These are phyloP conservation scores for Cicer yamashitae DNA, from an alignment of 306 rosid species.

Conservation along the genomic window DNA sequence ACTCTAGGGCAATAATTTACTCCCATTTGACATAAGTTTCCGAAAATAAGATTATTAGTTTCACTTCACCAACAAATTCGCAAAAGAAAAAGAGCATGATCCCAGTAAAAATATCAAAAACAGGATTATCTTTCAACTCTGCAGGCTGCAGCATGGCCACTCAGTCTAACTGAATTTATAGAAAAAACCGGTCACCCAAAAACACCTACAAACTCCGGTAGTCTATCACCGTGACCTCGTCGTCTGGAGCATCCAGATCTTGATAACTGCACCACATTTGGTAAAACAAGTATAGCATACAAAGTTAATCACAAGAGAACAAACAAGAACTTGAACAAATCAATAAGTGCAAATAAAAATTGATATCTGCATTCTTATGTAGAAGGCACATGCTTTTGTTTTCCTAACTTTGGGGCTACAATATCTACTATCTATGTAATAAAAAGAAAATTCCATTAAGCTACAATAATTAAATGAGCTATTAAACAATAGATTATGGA, in stretches of 20 bases:
- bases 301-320: constrained; percentile 20
- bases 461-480: constrained; percentile 22
- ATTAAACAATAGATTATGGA: constrained; percentile 7
- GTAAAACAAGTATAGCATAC: constrained; percentile 18
- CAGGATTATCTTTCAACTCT: constrained; percentile 25
- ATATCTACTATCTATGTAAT: neutral
- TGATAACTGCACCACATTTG: constrained; percentile 74
- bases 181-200: constrained; percentile 31
- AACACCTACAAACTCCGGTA: constrained; percentile 82
- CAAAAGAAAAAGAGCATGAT: neutral
- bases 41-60: neutral
- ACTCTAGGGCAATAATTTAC: no score
- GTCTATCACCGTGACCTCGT: constrained; percentile 97
- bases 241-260: constrained; percentile 96
- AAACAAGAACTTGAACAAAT: neutral
- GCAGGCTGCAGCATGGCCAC: constrained; percentile 14
- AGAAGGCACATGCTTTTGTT: constrained; percentile 19
- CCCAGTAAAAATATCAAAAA: constrained; percentile 22
- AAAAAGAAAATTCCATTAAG: neutral
- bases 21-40: constrained; percentile 1
- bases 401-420: constrained; percentile 20
- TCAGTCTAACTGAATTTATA: constrained; percentile 4
- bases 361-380: constrained; percentile 14
- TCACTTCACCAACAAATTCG: neutral
- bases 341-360: neutral